Conservation (phyloP, 768 basidiomycete species). For the Pulveroboletus frians region DNA sequence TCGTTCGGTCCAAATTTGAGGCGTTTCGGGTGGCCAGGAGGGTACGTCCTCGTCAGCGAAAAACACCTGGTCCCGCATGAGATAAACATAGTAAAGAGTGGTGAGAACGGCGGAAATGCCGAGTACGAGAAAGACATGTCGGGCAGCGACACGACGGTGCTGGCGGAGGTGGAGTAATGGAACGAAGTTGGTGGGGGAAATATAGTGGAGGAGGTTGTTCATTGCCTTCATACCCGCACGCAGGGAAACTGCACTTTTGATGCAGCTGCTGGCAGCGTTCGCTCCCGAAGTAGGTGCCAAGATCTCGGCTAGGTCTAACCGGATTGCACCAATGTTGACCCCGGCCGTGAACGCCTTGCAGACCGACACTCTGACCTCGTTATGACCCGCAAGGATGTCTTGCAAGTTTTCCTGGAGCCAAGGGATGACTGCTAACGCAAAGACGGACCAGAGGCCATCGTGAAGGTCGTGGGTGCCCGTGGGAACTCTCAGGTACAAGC, state of each 20-base stretch:
- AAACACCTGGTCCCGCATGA: not conserved
- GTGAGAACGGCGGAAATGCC: constrained; percentile 7
- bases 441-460: too few species aligned
- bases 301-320: too few species aligned
- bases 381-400: too few species aligned
- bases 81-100: constrained; percentile 16
- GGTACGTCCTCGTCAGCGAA: not conserved
- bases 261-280: too few species aligned
- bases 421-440: too few species aligned
- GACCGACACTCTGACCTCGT: too few species aligned
- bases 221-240: not conserved
- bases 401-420: too few species aligned
- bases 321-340: too few species aligned
- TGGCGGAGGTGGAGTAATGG: not conserved
- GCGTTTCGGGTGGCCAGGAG: constrained; percentile 8
- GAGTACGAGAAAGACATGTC: constrained; percentile 17
- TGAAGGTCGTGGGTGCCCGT: too few species aligned
- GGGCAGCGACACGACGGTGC: constrained; percentile 10
- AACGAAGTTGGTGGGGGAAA: not conserved
- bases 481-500: too few species aligned
- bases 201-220: constrained; percentile 1
- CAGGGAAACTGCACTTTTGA: not conserved
- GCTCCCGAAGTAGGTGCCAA: too few species aligned
- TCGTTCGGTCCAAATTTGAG: constrained; percentile 44
- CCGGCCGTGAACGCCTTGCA: too few species aligned